Conservation (phyloP, 345 rosid genomes). For the Salix viminalis region DNA sequence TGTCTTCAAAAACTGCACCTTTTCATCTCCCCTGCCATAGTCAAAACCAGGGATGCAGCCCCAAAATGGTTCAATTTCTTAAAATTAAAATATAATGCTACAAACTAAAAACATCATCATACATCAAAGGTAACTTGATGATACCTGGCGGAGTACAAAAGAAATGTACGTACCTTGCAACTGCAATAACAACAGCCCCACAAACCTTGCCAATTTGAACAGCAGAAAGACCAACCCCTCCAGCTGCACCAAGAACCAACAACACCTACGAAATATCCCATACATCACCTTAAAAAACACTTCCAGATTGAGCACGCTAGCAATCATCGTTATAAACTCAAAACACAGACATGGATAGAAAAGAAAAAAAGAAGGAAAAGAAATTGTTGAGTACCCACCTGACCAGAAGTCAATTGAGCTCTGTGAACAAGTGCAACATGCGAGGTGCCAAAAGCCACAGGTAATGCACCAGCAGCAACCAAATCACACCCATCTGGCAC, state of each 20-base stretch:
- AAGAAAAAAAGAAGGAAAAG: neutral
- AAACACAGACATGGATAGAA: neutral
- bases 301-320: neutral
- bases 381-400: constrained; percentile 32
- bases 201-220: constrained; percentile 85
- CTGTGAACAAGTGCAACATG: constrained; percentile 90
- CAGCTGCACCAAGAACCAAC: constrained; percentile 92
- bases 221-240: constrained; percentile 95
- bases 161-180: constrained; percentile 52
- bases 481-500: constrained; percentile 85
- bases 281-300: neutral
- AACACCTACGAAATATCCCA: constrained; percentile 47
- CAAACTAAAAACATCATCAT: neutral
- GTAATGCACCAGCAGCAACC: constrained; percentile 79
- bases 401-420: constrained; percentile 61
- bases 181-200: constrained; percentile 83
- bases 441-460: constrained; percentile 93
- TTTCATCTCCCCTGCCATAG: constrained; percentile 61
- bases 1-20: constrained; percentile 63
- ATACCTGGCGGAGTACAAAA: neutral
- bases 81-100: too few relatives aligned
- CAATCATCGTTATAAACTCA: neutral
- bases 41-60: neutral
- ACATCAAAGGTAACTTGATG: too few relatives aligned
- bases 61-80: neutral